Evolutionary conservation across 2,329 filamentous ascomycete genomes (phyloP).

Genomic region (Cordyceps militaris): DNA sequence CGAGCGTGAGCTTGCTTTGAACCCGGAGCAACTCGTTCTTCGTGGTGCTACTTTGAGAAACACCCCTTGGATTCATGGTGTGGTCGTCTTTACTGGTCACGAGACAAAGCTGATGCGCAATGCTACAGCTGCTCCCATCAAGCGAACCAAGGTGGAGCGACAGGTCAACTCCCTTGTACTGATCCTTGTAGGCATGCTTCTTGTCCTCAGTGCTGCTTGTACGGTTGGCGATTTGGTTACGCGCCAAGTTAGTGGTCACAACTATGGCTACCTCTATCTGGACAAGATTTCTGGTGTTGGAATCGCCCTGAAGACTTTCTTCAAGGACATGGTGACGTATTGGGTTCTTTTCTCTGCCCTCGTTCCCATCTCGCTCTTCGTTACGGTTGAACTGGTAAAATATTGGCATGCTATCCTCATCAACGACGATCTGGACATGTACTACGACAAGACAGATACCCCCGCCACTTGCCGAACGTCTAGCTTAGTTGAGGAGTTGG

Average conservation of each 20-base stretch:
- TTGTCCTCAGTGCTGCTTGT: slow-evolving; percentile 79
- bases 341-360: slow-evolving; percentile 97
- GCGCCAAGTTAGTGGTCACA: slow-evolving; percentile 53
- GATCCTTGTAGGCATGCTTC: slow-evolving; percentile 76
- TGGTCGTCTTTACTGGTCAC: slow-evolving; percentile 89
- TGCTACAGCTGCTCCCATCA: slow-evolving; percentile 93
- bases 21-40: slow-evolving; percentile 86
- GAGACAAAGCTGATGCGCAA: slow-evolving; percentile 99
- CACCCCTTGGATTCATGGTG: slow-evolving; percentile 92
- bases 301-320: slow-evolving; percentile 67
- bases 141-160: slow-evolving; percentile 90
- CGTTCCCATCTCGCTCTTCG: slow-evolving; percentile 95
- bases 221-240: slow-evolving; percentile 85
- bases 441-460: slow-evolving; percentile 91
- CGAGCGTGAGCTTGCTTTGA: slow-evolving; percentile 84
- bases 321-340: slow-evolving; percentile 93
- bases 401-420: slow-evolving; percentile 98
- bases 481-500: slow-evolving; percentile 90
- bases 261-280: slow-evolving; percentile 68
- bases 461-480: slow-evolving; percentile 94
- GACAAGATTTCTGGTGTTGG: slow-evolving; percentile 48
- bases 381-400: slow-evolving; percentile 95
- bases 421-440: slow-evolving; percentile 95
- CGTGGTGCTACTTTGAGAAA: slow-evolving; percentile 91
- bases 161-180: slow-evolving; percentile 92